Evolutionary conservation across 2,329 filamentous ascomycete species (phyloP), one percentile per base, ranked within the genome.

Genomic region (Orbilia brochopaga): DNA sequence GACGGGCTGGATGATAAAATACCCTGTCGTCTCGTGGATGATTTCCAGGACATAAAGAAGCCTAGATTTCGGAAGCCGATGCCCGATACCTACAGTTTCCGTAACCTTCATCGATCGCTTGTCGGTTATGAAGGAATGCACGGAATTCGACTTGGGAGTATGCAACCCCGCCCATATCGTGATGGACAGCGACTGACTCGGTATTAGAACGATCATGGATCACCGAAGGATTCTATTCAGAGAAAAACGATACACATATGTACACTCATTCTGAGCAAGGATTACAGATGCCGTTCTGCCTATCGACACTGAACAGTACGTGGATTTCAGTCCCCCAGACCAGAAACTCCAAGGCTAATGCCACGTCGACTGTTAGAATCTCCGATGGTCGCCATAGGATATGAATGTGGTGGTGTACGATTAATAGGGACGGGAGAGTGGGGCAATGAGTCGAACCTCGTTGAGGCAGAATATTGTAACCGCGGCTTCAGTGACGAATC

Each of bases 341-440:
- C 23, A 11, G 11, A 8, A 23, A 24, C 19, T 24, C n/a, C 10
- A 19, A 35, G n/a, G 24, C 62, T 66, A 57, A 73, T 23, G 11
- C 7, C 17, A 2, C 51, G 10, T 42, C 19, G 24, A n/a, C 7
- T 40, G 7, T 23, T 69, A 86, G 85, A 84, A 69, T 89, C 89
- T 78, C 85, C 87, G 6, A 80, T 90, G 8, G 83, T 90, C 66
- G 88, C 88, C 1, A 81, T 90, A 67, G 88, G 87, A 42, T 87
- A 90, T 75, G 88, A 91, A 79, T 86, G 88, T 76, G 88, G 88
- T 19, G 82, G 82, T 21, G 82, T 91, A 54, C 82, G 87, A 62
- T 78, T 90, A 13, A 77, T 90, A 6, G 88, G 90, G 76, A 85
- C 87, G 2, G 81, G 83, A 0, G 80, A 82, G 63, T 80, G 81